These are phyloP conservation scores for Isabelozyma rhagii DNA, from an alignment of 805 yeast genomes.

Conservation along the genomic window DNA sequence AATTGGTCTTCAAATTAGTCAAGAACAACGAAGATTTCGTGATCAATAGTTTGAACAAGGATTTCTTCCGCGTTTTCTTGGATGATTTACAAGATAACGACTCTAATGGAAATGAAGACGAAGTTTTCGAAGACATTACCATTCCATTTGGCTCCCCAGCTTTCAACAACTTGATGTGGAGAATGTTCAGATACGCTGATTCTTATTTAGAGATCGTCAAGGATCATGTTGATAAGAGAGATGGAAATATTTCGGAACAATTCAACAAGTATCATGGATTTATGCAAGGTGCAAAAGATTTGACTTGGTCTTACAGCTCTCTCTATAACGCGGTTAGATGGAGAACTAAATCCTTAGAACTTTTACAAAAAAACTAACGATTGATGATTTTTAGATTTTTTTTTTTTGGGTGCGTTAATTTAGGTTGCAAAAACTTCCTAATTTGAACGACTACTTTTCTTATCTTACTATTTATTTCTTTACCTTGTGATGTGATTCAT, in stretches of 20 bases:
- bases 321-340: constrained; percentile 67
- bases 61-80: constrained; percentile 31
- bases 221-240: constrained; percentile 52
- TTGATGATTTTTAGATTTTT: neutral
- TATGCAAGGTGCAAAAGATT: constrained; percentile 81
- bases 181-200: constrained; percentile 58
- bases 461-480: neutral
- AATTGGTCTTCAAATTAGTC: constrained; percentile 46
- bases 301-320: constrained; percentile 90
- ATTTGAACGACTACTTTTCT: neutral
- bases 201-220: constrained; percentile 60
- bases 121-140: constrained; percentile 10
- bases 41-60: constrained; percentile 26
- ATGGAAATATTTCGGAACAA: constrained; percentile 85
- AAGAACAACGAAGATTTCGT: constrained; percentile 40
- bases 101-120: constrained; percentile 11
- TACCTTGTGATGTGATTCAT: neutral
- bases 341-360: constrained; percentile 44
- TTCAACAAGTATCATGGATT: constrained; percentile 77
- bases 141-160: constrained; percentile 39
- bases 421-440: neutral
- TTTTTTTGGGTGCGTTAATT: neutral
- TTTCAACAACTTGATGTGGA: constrained; percentile 43
- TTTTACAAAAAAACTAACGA: neutral
- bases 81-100: constrained; percentile 11